phyloP scores from a whole-genome alignment of 2,329 filamentous ascomycete species.

The Cryphonectria radicalis region DNA sequence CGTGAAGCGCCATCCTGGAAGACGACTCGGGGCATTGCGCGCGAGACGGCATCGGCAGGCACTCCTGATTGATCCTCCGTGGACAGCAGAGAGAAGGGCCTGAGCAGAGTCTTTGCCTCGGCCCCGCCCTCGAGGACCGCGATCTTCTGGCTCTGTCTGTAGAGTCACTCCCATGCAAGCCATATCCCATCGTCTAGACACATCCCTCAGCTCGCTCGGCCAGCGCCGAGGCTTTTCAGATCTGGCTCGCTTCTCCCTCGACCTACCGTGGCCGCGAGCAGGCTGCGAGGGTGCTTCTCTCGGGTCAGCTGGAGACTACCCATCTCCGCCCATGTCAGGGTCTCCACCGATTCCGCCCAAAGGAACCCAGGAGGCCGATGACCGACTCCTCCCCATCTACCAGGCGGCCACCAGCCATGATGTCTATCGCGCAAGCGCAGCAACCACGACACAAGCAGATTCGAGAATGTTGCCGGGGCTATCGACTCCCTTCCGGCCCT shows the following conservation, averaged over 20 bases:
- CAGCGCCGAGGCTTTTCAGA: conserved; percentile 62
- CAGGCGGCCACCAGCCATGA: conserved; percentile 51
- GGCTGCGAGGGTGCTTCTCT: conserved; percentile 58
- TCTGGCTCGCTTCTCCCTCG: conserved; percentile 58
- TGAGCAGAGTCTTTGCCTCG: conserved; percentile 23
- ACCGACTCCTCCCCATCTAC: conserved; percentile 56
- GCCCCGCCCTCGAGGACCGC: conserved; percentile 34
- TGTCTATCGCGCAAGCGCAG: conserved; percentile 50
- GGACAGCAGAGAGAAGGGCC: conserved; percentile 4
- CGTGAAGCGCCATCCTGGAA: background rate
- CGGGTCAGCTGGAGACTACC: conserved; percentile 64
- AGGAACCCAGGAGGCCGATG: conserved; percentile 60
- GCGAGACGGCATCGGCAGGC: conserved; percentile 9
- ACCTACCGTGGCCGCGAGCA: conserved; percentile 60
- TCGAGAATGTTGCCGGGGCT: conserved; percentile 39
- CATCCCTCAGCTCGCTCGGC: conserved; percentile 55
- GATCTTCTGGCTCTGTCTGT: conserved; percentile 35
- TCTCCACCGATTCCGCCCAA: conserved; percentile 66
- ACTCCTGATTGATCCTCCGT: conserved; percentile 30
- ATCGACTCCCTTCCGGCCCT: conserved; percentile 43
- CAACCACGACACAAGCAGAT: conserved; percentile 41
- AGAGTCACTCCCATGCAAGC: conserved; percentile 57
- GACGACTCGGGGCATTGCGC: background rate
- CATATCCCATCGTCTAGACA: conserved; percentile 49
- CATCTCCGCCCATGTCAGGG: conserved; percentile 76